These are phyloP conservation scores for Candida sanyaensis DNA, from an alignment of 1,139 yeast genomes.

Conservation along the genomic window DNA sequence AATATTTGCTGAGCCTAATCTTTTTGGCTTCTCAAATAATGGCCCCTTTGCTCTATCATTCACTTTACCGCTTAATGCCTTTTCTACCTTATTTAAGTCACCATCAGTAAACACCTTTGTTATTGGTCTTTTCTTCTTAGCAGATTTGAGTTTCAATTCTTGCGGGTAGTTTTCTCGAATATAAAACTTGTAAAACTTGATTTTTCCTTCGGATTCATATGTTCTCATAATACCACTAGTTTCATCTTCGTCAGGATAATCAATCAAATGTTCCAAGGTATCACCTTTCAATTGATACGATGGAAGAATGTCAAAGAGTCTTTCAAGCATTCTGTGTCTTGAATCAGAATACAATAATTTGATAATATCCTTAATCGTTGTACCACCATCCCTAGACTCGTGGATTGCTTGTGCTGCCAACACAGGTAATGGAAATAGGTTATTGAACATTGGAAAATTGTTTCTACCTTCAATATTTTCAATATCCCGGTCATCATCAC, in stretches of 20 bases:
- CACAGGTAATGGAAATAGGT: constrained; percentile 59
- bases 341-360: constrained; percentile 51
- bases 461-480: constrained; percentile 12
- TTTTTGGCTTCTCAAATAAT: neutral
- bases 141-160: constrained; percentile 7
- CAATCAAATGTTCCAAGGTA: constrained; percentile 23
- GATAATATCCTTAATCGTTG: constrained; percentile 56
- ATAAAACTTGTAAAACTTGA: constrained; percentile 71
- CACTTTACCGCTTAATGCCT: constrained; percentile 10
- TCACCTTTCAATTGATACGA: constrained; percentile 29
- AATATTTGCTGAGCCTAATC: neutral
- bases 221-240: constrained; percentile 52
- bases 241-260: constrained; percentile 24
- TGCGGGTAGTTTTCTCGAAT: constrained; percentile 15
- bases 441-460: constrained; percentile 35
- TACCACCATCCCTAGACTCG: constrained; percentile 45
- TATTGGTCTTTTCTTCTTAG: constrained; percentile 13
- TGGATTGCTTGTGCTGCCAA: constrained; percentile 58
- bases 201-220: constrained; percentile 72
- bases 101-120: neutral
- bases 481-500: constrained; percentile 15
- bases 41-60: constrained; percentile 13
- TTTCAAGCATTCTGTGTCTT: constrained; percentile 51
- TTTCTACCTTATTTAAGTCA: constrained; percentile 21
- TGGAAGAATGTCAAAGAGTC: constrained; percentile 50